phyloP scores from a whole-genome alignment of 495 filamentous ascomycete genomes.

The Tuber umbilicatum region DNA sequence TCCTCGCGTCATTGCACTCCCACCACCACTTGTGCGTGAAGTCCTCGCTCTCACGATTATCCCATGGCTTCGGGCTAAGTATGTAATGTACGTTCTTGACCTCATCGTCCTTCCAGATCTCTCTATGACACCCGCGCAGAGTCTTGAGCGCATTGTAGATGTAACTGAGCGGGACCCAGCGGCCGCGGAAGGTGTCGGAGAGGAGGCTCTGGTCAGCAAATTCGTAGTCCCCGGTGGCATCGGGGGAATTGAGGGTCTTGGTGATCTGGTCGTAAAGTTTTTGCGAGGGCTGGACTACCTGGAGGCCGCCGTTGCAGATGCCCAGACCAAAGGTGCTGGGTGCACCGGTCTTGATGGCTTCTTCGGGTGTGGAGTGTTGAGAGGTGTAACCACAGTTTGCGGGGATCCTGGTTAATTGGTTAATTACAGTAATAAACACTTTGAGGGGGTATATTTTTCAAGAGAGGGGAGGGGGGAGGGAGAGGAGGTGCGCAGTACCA shows the following conservation, averaged over 20 bases:
- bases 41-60: slow-evolving; percentile 52
- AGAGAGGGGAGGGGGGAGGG: not conserved
- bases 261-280: slow-evolving; percentile 54
- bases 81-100: slow-evolving; percentile 81
- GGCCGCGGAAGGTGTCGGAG: slow-evolving; percentile 56
- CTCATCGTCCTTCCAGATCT: slow-evolving; percentile 67
- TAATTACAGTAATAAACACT: not conserved
- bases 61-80: slow-evolving; percentile 75
- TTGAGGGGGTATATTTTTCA: not conserved
- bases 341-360: slow-evolving; percentile 54
- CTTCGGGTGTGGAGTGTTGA: slow-evolving; percentile 55
- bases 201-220: slow-evolving; percentile 74
- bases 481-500: slow-evolving; percentile 50
- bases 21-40: slow-evolving; percentile 64
- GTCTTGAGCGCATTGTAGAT: slow-evolving; percentile 81
- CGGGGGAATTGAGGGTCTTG: slow-evolving; percentile 45
- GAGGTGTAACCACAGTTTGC: slow-evolving; percentile 68
- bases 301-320: slow-evolving; percentile 67
- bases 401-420: slow-evolving; percentile 48
- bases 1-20: slow-evolving; percentile 51
- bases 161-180: slow-evolving; percentile 71
- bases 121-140: slow-evolving; percentile 62
- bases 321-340: slow-evolving; percentile 50
- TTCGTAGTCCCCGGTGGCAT: slow-evolving; percentile 51
- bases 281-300: slow-evolving; percentile 60